Conservation (phyloP, 2,329 filamentous ascomycete genomes). For the Penicillium sp. region DNA sequence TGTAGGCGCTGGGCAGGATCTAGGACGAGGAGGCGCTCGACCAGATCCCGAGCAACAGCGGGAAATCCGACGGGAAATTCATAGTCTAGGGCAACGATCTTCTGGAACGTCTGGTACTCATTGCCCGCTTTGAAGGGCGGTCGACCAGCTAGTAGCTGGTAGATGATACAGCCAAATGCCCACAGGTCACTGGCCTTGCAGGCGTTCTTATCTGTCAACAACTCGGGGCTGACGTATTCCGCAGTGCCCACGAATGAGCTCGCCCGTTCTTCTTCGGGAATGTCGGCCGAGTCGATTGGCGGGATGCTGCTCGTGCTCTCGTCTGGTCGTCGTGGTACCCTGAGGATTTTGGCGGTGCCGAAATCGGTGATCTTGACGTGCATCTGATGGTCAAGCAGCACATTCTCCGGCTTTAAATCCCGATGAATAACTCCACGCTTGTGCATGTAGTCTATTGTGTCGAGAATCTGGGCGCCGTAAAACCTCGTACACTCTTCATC, state of each 20-base stretch:
- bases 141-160: conserved; percentile 89
- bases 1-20: conserved; percentile 80
- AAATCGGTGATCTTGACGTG: conserved; percentile 99
- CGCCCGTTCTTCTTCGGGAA: conserved; percentile 65
- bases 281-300: conserved; percentile 50
- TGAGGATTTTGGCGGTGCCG: conserved; percentile 91
- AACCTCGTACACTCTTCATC: conserved; percentile 92
- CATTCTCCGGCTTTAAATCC: conserved; percentile 95
- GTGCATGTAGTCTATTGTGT: conserved; percentile 98
- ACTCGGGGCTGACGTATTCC: conserved; percentile 94
- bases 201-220: conserved; percentile 93
- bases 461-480: conserved; percentile 92
- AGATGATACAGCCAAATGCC: conserved; percentile 98
- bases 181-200: conserved; percentile 97
- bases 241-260: conserved; percentile 96
- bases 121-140: conserved; percentile 95
- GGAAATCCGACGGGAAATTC: conserved; percentile 89
- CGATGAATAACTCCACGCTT: conserved; percentile 91
- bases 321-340: conserved; percentile 47
- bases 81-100: conserved; percentile 92
- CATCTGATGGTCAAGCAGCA: conserved; percentile 90
- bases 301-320: conserved; percentile 45
- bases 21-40: conserved; percentile 83
- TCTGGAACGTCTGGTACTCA: conserved; percentile 96
- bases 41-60: conserved; percentile 74